Evolutionary conservation across 345 rosid genomes (phyloP).

Genomic region (Eucalyptus brandiana): DNA sequence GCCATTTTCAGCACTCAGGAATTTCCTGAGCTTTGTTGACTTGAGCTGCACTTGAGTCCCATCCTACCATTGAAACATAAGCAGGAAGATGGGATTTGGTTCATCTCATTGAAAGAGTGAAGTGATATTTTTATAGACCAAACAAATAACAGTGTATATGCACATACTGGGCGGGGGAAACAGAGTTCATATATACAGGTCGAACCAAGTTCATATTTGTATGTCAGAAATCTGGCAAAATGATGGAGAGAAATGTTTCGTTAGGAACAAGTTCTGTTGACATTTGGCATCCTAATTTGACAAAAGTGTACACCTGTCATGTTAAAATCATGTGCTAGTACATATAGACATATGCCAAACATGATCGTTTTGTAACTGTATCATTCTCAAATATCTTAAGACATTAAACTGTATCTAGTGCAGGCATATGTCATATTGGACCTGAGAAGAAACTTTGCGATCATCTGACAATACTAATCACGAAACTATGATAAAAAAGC

Average conservation of each 20-base stretch:
- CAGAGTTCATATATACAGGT: background rate
- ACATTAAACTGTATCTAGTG: background rate
- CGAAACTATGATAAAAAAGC: background rate
- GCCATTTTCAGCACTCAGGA: slow-evolving; percentile 4
- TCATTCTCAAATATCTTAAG: background rate
- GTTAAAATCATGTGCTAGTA: background rate
- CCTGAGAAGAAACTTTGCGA: background rate
- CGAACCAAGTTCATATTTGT: background rate
- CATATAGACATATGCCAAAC: background rate
- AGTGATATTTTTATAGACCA: background rate
- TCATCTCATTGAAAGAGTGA: background rate
- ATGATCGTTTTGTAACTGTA: background rate
- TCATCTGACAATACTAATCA: background rate
- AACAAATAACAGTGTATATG: background rate
- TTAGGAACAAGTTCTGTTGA: background rate
- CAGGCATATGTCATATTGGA: background rate
- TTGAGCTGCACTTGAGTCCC: slow-evolving; percentile 18
- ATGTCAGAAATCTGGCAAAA: background rate
- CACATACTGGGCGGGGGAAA: background rate
- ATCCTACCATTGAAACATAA: slow-evolving; percentile 8
- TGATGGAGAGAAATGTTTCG: background rate
- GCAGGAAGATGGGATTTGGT: background rate
- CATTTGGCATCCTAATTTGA: background rate
- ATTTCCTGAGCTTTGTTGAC: slow-evolving; percentile 7
- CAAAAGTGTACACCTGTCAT: background rate